These are phyloP conservation scores for Ophiostoma pallidulum DNA, from an alignment of 2,329 filamentous ascomycete species.

Conservation along the genomic window DNA sequence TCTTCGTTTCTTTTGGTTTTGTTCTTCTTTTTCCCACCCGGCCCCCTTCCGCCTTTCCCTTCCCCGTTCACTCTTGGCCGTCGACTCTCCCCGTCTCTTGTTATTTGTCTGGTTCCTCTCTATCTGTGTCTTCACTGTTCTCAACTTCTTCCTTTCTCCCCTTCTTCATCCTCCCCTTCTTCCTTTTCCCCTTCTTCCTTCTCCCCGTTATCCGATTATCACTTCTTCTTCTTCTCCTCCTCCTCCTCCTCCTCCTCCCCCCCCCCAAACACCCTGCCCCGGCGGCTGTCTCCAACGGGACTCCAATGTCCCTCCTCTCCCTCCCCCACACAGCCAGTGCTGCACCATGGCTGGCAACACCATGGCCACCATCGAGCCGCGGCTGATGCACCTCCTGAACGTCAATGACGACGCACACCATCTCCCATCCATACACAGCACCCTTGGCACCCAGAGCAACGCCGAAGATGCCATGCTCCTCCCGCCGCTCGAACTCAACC, in stretches of 20 bases:
- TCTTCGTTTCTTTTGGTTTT: background rate
- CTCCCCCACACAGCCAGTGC: conserved; percentile 23
- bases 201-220: too few species aligned
- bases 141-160: background rate
- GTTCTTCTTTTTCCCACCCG: background rate
- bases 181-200: background rate
- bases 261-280: conserved; percentile 4
- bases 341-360: conserved; percentile 50
- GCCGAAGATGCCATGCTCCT: conserved; percentile 24
- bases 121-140: background rate
- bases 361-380: conserved; percentile 59
- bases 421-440: conserved; percentile 27
- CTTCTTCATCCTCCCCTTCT: too few species aligned
- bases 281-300: conserved; percentile 1
- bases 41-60: background rate
- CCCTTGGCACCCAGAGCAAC: conserved; percentile 29
- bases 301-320: conserved; percentile 27
- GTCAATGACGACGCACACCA: conserved; percentile 31
- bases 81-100: too few species aligned
- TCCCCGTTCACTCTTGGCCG: too few species aligned
- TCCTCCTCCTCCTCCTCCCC: conserved; percentile 9
- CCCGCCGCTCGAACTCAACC: conserved; percentile 44
- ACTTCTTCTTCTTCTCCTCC: background rate
- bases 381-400: conserved; percentile 56
- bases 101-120: background rate